Evolutionary conservation across 2,329 filamentous ascomycete species (phyloP), one percentile per base, ranked within the genome.

Genomic region (Magnaporthales sp.): DNA sequence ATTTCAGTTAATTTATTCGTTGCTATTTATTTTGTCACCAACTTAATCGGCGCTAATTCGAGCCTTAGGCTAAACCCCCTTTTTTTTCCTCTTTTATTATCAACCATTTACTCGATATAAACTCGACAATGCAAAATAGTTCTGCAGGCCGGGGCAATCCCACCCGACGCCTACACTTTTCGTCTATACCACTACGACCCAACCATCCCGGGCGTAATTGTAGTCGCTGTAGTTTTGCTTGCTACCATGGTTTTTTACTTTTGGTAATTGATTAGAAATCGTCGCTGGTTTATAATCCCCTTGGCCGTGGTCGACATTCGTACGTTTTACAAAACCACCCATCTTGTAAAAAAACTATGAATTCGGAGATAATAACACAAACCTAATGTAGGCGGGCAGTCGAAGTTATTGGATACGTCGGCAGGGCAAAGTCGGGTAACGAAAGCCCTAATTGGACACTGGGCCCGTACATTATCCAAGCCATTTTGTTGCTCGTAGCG

Each of bases 401-500:
- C 9, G 69, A 70, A 24, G 19, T 62, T 0, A 24, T 66, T 3
- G 69, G 69, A n/a, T 70, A 68, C 26, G 32, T 54, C 4, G 68
- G 61, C 10, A 65, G 69, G 19, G 73, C 73, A 11, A 69, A 71
- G 1, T 74, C 72, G 30, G 72, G 69, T 68, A 68, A 68, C 66
- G 80, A 73, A 27, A 75, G 71, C 46, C 38, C 38, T 19, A 46
- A 46, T 46, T 46, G 38, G 38, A 66, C 71, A 19, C 71, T 80
- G 56, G 67, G 70, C 0, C 77, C 77, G 3, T 84, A 76, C 70
- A 71, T 81, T 61, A 71, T 80, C 56, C 80, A 84, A 69, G 73
- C 71, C 62, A 71, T 80, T 27, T 72, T 81, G 51, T 75, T 84
- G 63, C 75, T 84, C 46, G 71, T 84, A n/a, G 79, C 80, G 1